Conservation (phyloP, 202 grass and related monocot species). For the Hordeum pubiflorum region DNA sequence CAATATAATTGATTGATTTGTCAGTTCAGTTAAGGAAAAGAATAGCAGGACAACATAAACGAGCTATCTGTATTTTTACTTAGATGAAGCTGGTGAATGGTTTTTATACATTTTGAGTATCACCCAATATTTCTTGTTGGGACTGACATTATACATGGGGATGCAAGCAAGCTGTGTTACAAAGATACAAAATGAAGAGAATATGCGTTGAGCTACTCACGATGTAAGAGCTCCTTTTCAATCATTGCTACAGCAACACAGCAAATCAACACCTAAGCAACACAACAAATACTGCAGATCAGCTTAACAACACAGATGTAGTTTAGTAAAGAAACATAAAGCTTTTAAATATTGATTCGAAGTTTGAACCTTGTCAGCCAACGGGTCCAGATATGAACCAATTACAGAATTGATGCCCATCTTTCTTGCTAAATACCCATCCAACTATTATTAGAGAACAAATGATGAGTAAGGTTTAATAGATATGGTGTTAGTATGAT, state of each 20-base stretch:
- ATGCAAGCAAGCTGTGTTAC: neutral
- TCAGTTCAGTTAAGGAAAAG: neutral
- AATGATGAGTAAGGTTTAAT: constrained; percentile 26
- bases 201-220: constrained; percentile 39
- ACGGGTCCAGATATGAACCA: constrained; percentile 91
- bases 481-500: constrained; percentile 9
- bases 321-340: constrained; percentile 24
- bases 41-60: neutral
- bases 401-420: constrained; percentile 87
- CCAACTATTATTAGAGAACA: constrained; percentile 60
- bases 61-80: neutral
- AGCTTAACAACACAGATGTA: neutral
- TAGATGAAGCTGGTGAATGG: constrained; percentile 1
- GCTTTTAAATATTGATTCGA: neutral
- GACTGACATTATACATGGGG: neutral
- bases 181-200: constrained; percentile 7
- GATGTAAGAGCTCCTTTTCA: constrained; percentile 69
- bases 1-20: constrained; percentile 20
- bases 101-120: neutral
- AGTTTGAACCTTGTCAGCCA: constrained; percentile 84
- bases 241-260: constrained; percentile 80
- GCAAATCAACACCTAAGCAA: constrained; percentile 71
- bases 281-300: constrained; percentile 24
- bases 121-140: neutral
- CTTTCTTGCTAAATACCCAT: constrained; percentile 96